Evolutionary conservation across 805 yeast species (phyloP), one percentile per base, ranked within the genome.

Genomic region (Lachancea nothofagi): DNA sequence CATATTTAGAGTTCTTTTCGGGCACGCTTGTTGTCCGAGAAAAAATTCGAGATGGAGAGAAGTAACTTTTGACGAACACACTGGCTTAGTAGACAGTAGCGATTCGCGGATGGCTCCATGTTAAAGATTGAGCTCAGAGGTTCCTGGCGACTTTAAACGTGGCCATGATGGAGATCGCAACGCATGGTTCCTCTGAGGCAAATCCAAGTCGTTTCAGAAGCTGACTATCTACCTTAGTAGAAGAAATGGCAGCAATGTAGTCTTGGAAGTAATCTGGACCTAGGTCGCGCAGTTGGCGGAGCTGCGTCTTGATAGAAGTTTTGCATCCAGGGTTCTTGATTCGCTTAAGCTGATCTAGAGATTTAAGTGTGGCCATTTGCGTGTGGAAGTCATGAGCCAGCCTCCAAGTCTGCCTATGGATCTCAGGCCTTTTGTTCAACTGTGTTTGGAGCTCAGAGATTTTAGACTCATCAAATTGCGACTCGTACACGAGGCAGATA

Each of bases 281-380:
- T 7, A 28, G 15, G 3, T 46, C 54, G 32, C 63, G 51, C 22
- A 54, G 29, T 6, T 36, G 34, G 10, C 34, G 44, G 12, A 56
- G 38, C 19, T 43, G 38, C 8, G 25, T 7, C 34, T 54, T 57
- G 2, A 58, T 48, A n/a, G 28, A 13, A 9, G 34, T 22, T 28
- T 50, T 55, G 8, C 40, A 28, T 5, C 44, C 31, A 22, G 36
- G 41, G 31, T 55, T 55, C 28, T 51, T 50, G 12, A 59, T 47
- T 33, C 56, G 49, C 31, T 57, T 55, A 38, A 52, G 37, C 10
- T 42, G 48, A 31, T 53, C 61, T 20, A 59, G 36, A 1, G 62
- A 57, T 37, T 59, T 59, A 26, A 57, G 44, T 1, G 62, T 57
- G 13, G 50, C 41, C 10, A 59, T 31, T 23, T 36, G 43, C 5